These are phyloP conservation scores for Jackrogersella multiformis DNA, from an alignment of 495 filamentous ascomycete species.

Conservation along the genomic window DNA sequence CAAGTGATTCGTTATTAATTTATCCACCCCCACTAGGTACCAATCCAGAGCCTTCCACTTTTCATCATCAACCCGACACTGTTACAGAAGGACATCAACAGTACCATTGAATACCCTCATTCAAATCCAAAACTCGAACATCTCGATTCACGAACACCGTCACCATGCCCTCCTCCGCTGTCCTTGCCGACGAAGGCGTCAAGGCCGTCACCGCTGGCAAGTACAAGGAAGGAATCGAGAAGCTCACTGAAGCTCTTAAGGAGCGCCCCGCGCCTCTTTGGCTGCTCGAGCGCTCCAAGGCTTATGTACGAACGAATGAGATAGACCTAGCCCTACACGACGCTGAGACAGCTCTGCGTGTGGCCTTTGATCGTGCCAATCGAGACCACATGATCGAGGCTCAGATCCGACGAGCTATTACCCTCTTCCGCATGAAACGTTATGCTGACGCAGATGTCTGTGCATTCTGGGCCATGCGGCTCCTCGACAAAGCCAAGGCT, in stretches of 20 bases:
- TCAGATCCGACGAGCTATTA: slow-evolving; percentile 81
- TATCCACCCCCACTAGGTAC: not conserved
- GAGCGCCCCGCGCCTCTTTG: slow-evolving; percentile 77
- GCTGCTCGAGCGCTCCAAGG: slow-evolving; percentile 87
- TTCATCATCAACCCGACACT: too few relatives aligned
- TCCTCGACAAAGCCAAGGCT: slow-evolving; percentile 56
- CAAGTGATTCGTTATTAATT: not conserved
- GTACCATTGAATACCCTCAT: too few relatives aligned
- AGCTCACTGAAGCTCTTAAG: slow-evolving; percentile 80
- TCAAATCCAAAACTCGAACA: too few relatives aligned
- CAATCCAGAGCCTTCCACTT: not conserved
- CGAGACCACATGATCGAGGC: slow-evolving; percentile 81
- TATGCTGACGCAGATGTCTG: slow-evolving; percentile 81
- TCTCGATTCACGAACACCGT: not conserved
- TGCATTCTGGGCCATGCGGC: slow-evolving; percentile 70
- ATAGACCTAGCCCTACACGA: slow-evolving; percentile 73
- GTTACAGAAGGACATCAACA: too few relatives aligned
- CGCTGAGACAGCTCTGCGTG: slow-evolving; percentile 77
- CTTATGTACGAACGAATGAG: slow-evolving; percentile 70
- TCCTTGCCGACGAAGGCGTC: slow-evolving; percentile 50
- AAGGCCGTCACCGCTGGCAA: slow-evolving; percentile 71
- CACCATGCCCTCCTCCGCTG: slow-evolving; percentile 40
- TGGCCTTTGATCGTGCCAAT: slow-evolving; percentile 76
- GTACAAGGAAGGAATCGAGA: slow-evolving; percentile 70
- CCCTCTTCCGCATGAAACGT: slow-evolving; percentile 73